phyloP scores from a whole-genome alignment of 495 filamentous ascomycete genomes.

The Astrocystis sublimbata region DNA sequence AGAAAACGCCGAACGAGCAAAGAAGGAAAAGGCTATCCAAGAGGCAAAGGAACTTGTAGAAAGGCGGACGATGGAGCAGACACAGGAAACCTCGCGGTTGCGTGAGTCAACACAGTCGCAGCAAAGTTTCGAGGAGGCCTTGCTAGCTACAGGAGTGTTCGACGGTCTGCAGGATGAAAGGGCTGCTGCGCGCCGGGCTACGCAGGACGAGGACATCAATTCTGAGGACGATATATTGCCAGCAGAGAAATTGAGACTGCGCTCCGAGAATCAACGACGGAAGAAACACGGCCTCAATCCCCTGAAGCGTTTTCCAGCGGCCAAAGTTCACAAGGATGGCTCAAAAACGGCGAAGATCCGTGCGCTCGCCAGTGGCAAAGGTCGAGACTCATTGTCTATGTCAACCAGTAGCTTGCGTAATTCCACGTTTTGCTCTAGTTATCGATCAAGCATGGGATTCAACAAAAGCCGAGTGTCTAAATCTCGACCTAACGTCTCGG shows the following conservation, averaged over 20 bases:
- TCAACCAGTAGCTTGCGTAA: conserved; percentile 31
- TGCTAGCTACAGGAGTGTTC: conserved; percentile 47
- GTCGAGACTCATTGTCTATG: conserved; percentile 26
- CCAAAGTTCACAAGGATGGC: conserved; percentile 23
- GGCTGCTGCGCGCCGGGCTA: conserved; percentile 33
- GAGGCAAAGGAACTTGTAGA: conserved; percentile 26
- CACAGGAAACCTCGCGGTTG: conserved; percentile 19
- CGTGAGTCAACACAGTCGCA: conserved; percentile 21
- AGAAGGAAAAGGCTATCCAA: conserved; percentile 25
- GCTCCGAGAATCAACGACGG: conserved; percentile 28
- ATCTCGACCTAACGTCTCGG: conserved; percentile 23
- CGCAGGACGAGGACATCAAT: conserved; percentile 18
- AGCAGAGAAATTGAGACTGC: conserved; percentile 22
- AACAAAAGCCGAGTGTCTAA: conserved; percentile 28
- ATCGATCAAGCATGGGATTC: conserved; percentile 32
- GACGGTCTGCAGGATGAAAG: conserved; percentile 38
- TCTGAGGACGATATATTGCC: background rate
- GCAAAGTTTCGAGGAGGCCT: conserved; percentile 39
- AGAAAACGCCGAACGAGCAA: conserved; percentile 26
- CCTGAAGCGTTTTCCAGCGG: conserved; percentile 25
- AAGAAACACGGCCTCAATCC: conserved; percentile 25
- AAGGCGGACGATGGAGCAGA: conserved; percentile 15
- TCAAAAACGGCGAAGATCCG: conserved; percentile 32
- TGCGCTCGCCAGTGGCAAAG: conserved; percentile 19
- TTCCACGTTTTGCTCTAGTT: conserved; percentile 34